Base-by-base conservation (phyloP, 73 alveolate genomes). In the Paramecium octaurelia region DNA sequence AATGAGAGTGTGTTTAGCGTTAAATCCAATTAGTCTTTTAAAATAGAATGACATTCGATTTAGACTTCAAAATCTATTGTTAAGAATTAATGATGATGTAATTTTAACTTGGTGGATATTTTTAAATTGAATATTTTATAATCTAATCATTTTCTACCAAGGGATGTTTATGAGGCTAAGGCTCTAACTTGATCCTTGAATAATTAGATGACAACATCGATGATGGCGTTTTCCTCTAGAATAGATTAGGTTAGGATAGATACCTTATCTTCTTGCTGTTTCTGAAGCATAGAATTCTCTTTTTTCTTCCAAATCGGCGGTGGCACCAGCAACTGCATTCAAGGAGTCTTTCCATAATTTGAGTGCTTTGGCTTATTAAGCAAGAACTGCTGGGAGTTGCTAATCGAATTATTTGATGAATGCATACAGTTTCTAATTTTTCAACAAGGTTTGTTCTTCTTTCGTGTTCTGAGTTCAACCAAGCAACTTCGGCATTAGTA, bases 261-360 rank as follows among this genome's bases (percentile, higher is more conserved):
- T 75, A 75, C 88, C 88, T 31, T 34, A 21, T 75, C 88, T 75
- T 75, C 88, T 75, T 36, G 31, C 88, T n/a, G 88, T 75, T 36
- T 75, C 88, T 14, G 58, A 34, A 35, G 88, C 88, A 75, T 75
- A 75, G 69, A 75, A 75, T 75, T 75, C 58, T 75, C 88, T 75
- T 44, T 75, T 75, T 40, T 75, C 88, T 75, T 75, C 88, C 0
- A 75, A 75, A 75, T 75, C 88, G 18, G 58, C 58, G 14, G 88
- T 75, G 88, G 88, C 88, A 31, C 88, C 88, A 36, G 88, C 88
- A 36, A 75, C 88, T 34, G 88, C 60, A 44, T 75, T 75, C 64
- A 75, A 36, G 38, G 88, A 75, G 18, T 75, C 60, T 40, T 75
- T 34, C 88, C 88, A 75, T 75, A 75, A 34, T 75, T 75, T 75